phyloP scores from a whole-genome alignment of 169 alveolate genomes.

The Babesia ovis region DNA sequence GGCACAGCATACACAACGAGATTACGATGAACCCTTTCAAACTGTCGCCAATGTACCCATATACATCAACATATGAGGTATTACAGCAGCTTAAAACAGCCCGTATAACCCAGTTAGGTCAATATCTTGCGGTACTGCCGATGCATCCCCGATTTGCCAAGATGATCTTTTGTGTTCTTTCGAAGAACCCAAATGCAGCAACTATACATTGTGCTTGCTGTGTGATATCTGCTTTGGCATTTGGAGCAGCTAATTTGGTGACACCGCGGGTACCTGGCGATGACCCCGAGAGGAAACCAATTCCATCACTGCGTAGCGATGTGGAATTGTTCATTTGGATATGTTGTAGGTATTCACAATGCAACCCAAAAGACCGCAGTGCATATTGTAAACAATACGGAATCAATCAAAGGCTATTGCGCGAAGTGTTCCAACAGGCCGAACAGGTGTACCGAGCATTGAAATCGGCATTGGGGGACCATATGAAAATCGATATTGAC shows the following conservation, averaged over 20 bases:
- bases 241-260: constrained; percentile 32
- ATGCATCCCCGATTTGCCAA: constrained; percentile 59
- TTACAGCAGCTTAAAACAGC: background rate
- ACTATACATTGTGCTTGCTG: constrained; percentile 25
- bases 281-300: background rate
- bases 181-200: constrained; percentile 9
- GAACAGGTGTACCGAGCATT: constrained; percentile 33
- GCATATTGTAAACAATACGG: constrained; percentile 18
- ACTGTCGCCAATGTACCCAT: constrained; percentile 10
- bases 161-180: constrained; percentile 42
- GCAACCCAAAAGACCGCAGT: background rate
- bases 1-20: constrained; percentile 25
- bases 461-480: background rate
- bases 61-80: constrained; percentile 1
- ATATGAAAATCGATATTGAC: background rate
- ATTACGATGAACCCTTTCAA: constrained; percentile 24
- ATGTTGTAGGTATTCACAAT: constrained; percentile 19
- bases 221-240: constrained; percentile 42
- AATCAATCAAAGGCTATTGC: constrained; percentile 25
- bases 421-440: constrained; percentile 58
- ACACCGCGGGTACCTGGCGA: constrained; percentile 2
- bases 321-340: constrained; percentile 48
- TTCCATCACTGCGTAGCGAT: constrained; percentile 32
- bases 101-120: constrained; percentile 50
- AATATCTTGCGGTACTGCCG: constrained; percentile 37